A percentile compares a stretch with the other conserved stretches of the same genome.
These are phyloP conservation scores for Raddia distichophylla DNA, from an alignment of 176 grass and related monocot genomes.

Conservation along the genomic window DNA sequence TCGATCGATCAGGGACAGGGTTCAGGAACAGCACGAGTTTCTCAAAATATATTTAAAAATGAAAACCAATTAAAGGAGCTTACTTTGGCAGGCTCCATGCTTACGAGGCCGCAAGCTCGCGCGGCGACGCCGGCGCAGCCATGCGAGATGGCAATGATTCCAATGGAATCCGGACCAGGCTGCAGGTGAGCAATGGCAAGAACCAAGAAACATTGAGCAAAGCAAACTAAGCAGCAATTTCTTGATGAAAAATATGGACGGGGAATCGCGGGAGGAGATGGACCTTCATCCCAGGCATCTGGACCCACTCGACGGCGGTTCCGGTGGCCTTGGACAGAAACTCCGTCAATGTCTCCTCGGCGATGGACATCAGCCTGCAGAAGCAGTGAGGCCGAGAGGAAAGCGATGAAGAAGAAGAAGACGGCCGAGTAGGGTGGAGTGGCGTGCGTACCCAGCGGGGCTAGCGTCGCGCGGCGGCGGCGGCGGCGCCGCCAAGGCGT, in stretches of 20 bases:
- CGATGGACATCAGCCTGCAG: slow-evolving; percentile 68
- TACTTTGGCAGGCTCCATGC: slow-evolving; percentile 94
- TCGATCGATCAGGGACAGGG: neutral
- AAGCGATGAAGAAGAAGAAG: neutral
- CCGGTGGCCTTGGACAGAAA: slow-evolving; percentile 91
- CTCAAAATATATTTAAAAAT: neutral
- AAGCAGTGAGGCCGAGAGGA: neutral
- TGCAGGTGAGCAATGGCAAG: slow-evolving; percentile 38
- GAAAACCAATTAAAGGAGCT: neutral
- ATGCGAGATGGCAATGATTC: slow-evolving; percentile 99
- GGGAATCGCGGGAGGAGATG: neutral
- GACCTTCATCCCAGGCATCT: slow-evolving; percentile 95
- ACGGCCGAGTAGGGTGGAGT: neutral
- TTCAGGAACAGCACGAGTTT: neutral
- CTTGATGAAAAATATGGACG: neutral
- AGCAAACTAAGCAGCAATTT: neutral
- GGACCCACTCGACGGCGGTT: slow-evolving; percentile 85
- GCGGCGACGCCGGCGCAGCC: slow-evolving; percentile 86
- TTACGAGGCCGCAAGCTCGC: slow-evolving; percentile 89
- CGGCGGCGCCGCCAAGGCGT: slow-evolving; percentile 37
- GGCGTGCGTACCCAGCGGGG: slow-evolving; percentile 56
- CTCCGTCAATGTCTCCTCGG: slow-evolving; percentile 76
- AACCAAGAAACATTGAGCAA: slow-evolving; percentile 25
- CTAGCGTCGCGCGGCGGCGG: slow-evolving; percentile 56
- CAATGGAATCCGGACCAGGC: slow-evolving; percentile 99